phyloP scores from a whole-genome alignment of 192 early-diverging fungal genomes.

The Coemansia sp. region DNA sequence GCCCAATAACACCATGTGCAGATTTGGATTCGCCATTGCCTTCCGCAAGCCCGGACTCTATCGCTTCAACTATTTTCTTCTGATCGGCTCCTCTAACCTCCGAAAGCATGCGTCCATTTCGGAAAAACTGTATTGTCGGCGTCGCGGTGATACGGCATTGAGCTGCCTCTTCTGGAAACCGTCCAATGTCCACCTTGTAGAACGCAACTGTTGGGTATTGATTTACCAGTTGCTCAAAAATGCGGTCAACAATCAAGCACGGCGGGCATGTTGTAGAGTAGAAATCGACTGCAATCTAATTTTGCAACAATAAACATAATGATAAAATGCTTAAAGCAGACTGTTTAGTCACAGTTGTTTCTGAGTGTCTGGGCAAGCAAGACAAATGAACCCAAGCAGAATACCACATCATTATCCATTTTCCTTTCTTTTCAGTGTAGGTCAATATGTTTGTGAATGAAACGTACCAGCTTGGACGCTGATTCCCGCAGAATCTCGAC shows the following conservation, averaged over 20 bases:
- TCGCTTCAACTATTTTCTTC: conserved; percentile 63
- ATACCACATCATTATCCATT: neutral
- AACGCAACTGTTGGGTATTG: conserved; percentile 39
- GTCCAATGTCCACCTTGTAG: conserved; percentile 46
- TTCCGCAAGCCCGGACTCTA: conserved; percentile 53
- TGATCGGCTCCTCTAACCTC: conserved; percentile 83
- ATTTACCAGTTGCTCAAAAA: conserved; percentile 21
- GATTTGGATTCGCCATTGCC: conserved; percentile 16
- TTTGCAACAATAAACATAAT: neutral
- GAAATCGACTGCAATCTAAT: conserved; percentile 52
- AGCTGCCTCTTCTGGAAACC: conserved; percentile 37
- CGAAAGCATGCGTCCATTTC: conserved; percentile 68
- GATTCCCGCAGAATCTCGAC: conserved; percentile 46
- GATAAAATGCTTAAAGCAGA: too few species aligned
- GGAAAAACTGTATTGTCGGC: conserved; percentile 63
- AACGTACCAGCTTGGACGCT: conserved; percentile 37
- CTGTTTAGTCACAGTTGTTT: neutral
- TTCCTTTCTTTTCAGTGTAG: neutral
- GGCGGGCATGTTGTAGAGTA: conserved; percentile 51
- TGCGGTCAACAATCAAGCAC: conserved; percentile 32
- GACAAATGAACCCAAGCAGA: neutral
- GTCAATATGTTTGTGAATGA: neutral
- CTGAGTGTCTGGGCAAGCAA: neutral
- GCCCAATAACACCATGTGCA: conserved; percentile 54
- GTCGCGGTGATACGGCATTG: conserved; percentile 45